phyloP scores from a whole-genome alignment of 2,329 filamentous ascomycete species.

The Fusarium stilboides region DNA sequence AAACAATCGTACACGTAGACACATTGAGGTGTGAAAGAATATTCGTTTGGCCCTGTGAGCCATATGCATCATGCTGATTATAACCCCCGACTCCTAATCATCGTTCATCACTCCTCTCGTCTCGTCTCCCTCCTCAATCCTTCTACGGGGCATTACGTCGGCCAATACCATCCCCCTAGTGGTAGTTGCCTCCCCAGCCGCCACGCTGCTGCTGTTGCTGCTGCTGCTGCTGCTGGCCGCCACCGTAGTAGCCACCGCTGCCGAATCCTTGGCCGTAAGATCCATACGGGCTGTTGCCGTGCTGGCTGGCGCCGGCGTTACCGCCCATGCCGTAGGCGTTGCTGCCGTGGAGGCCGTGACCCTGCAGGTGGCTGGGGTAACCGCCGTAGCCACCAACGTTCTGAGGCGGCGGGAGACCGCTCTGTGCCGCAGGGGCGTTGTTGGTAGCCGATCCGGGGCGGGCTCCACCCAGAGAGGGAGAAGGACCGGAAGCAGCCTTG shows the following conservation, averaged over 20 bases:
- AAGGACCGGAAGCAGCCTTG: slow-evolving; percentile 69
- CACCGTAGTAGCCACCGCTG: slow-evolving; percentile 64
- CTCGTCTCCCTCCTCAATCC: slow-evolving; percentile 47
- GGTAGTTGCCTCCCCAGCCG: slow-evolving; percentile 74
- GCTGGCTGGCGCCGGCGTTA: slow-evolving; percentile 66
- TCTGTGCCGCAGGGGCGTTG: slow-evolving; percentile 64
- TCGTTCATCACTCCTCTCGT: slow-evolving; percentile 37
- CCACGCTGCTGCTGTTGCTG: slow-evolving; percentile 59
- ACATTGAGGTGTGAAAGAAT: slow-evolving; percentile 49
- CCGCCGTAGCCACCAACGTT: slow-evolving; percentile 69
- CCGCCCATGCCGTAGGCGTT: slow-evolving; percentile 70
- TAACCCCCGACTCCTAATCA: slow-evolving; percentile 48
- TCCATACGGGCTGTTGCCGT: slow-evolving; percentile 67
- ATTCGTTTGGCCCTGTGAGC: slow-evolving; percentile 47
- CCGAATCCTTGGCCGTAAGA: slow-evolving; percentile 66
- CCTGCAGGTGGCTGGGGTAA: slow-evolving; percentile 70
- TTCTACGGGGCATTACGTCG: slow-evolving; percentile 20
- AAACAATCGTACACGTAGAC: slow-evolving; percentile 59
- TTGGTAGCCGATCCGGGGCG: slow-evolving; percentile 73
- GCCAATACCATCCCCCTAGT: slow-evolving; percentile 57
- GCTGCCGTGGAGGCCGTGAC: slow-evolving; percentile 68
- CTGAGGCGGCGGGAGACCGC: slow-evolving; percentile 70
- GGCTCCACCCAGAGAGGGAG: slow-evolving; percentile 69
- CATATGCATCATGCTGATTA: slow-evolving; percentile 53
- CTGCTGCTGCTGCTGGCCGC: slow-evolving; percentile 58